Base-by-base conservation (phyloP, 2,329 filamentous ascomycete genomes). In the Aspergillus carbonarius region DNA sequence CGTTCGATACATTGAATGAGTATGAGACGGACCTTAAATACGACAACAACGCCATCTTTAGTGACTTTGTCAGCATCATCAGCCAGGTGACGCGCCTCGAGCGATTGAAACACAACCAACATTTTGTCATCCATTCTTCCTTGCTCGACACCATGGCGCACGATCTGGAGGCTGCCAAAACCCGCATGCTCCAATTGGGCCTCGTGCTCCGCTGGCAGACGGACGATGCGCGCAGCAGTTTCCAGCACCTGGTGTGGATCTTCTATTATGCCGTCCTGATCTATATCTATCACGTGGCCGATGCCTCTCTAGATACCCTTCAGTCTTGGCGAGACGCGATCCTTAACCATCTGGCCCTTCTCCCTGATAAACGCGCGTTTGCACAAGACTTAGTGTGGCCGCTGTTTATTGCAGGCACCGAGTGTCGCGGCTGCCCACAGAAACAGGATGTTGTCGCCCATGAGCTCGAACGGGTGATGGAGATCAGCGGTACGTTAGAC, bases 301-400 rank as follows among this genome's bases (percentile, higher is more conserved):
- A 65, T 10, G 50, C 61, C 8, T 13, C 42, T 18, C 3, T 52
- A 35, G 15, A 18, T 46, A 30, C 30, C 15, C 52, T 57, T 12
- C 52, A 12, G 20, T 12, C 7, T 3, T 61, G 53, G n/a, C 53
- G 56, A 10, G 54, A 58, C 15, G 37, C 59, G 4, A 59, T 68
- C 8, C 46, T 66, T 2, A 27, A 27, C 6, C 39, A 55, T 32
- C 34, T 61, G 13, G 54, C n/a, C 35, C 46, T 32, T 42, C 35
- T 54, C 30, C 64, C 55, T 5, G 42, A 42, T 47, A 55, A 47
- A 18, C 53, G 50, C 20, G 59, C 57, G 32, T 65, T 69, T 35
- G 63, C 64, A 5, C 68, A 70, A 17, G 65, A 70, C 44, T 60
- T 70, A 4, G 65, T 69, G 32, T 70, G 68, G 68, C 68, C 68